Evolutionary conservation across 2,329 filamentous ascomycete genomes (phyloP).

Genomic region (Cladophialophora immunda): DNA sequence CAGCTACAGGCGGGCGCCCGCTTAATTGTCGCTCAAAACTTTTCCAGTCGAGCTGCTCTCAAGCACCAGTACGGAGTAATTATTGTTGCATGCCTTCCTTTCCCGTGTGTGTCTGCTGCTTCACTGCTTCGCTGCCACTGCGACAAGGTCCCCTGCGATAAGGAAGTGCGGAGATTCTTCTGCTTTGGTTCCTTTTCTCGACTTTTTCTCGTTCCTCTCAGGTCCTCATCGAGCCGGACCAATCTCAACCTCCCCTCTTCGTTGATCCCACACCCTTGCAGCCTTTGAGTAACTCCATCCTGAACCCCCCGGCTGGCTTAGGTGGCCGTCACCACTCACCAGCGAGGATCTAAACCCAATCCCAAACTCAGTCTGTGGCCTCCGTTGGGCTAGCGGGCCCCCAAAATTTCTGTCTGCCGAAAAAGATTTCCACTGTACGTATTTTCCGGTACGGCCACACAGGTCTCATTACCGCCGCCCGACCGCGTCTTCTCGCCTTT

Average conservation of each 20-base stretch:
- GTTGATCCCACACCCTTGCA: constrained; percentile 18
- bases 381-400: constrained; percentile 10
- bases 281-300: constrained; percentile 32
- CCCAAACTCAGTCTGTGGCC: constrained; percentile 1
- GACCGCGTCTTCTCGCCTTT: constrained; percentile 15
- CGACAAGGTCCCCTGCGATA: not conserved
- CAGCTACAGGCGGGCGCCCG: not conserved
- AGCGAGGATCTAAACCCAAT: constrained; percentile 18
- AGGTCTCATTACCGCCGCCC: constrained; percentile 28
- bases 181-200: constrained; percentile 18
- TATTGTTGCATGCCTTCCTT: not conserved
- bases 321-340: constrained; percentile 25
- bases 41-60: not conserved
- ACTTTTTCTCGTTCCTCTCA: constrained; percentile 7
- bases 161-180: constrained; percentile 3
- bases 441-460: constrained; percentile 32
- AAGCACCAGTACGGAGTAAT: not conserved
- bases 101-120: not conserved
- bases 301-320: constrained; percentile 22
- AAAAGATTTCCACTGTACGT: constrained; percentile 29
- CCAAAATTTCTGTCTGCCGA: constrained; percentile 19
- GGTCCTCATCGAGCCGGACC: constrained; percentile 12
- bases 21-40: not conserved
- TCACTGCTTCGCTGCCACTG: not conserved
- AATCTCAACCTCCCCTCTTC: constrained; percentile 18